phyloP scores from a whole-genome alignment of 1,284 basidiomycete species.

The Boletellus dicymbophilus region DNA sequence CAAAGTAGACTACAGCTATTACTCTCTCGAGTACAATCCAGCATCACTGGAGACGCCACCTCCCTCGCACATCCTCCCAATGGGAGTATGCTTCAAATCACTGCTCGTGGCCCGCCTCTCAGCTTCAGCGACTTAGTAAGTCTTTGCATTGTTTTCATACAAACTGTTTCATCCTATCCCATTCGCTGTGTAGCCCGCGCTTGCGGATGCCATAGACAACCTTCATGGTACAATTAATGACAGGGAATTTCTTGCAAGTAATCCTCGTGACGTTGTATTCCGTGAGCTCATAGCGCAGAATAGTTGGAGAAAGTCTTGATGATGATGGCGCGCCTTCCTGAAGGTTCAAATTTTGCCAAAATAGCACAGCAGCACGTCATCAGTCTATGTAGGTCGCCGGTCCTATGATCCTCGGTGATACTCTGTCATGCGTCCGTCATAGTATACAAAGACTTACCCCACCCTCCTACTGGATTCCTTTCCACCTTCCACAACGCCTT shows the following conservation, averaged over 20 bases:
- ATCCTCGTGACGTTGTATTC: neutral
- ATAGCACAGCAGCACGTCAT: conserved; percentile 50
- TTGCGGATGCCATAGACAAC: conserved; percentile 50
- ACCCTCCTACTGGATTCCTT: conserved; percentile 60
- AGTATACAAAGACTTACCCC: conserved; percentile 66
- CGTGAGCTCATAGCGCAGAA: conserved; percentile 1
- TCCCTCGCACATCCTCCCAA: neutral
- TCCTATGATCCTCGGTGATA: neutral
- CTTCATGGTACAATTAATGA: conserved; percentile 54
- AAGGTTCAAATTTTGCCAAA: conserved; percentile 36
- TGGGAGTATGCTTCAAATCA: conserved; percentile 18
- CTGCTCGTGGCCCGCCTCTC: conserved; percentile 22
- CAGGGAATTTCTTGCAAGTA: conserved; percentile 51
- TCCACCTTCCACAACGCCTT: conserved; percentile 17
- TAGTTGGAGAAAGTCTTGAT: conserved; percentile 58
- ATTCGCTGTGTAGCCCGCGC: conserved; percentile 40
- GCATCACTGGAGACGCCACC: neutral
- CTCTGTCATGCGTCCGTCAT: neutral
- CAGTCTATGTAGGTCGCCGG: conserved; percentile 44
- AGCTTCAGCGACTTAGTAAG: conserved; percentile 22
- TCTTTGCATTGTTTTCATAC: neutral
- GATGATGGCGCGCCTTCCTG: conserved; percentile 52
- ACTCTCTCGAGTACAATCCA: conserved; percentile 14
- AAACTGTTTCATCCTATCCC: neutral
- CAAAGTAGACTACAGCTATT: conserved; percentile 15